Evolutionary conservation across 1,284 basidiomycete species (phyloP), one percentile per base, ranked within the genome.

Genomic region (Puccinia hordei): DNA sequence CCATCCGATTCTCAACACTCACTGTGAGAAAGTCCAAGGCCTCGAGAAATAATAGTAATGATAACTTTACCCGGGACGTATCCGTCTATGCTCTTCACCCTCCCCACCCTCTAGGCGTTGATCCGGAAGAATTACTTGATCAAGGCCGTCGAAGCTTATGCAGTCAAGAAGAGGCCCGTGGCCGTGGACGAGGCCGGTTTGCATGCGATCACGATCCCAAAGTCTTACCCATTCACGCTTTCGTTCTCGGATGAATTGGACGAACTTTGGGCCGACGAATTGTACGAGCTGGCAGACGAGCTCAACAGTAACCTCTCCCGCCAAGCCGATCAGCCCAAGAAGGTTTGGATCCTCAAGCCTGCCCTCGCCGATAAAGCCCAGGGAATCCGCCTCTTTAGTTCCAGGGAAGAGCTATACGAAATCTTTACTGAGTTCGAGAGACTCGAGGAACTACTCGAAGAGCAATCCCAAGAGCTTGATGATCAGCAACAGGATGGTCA

Each of bases 281-380:
- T 99, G 35, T 99, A 92, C 88, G 95, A 98, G 78, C 89, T 99
- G 13, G 90, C 89, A 2, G 87, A 89, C 77, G 87, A 88, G 38
- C 88, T 98, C 46, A 88, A 90, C 38, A 85, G 85, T 53, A 65
- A 72, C 1, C 86, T 86, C 65, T 85, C 86, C 33, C 82, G 80
- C 4, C 83, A 81, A 46, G 82, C 82, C 10, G 83, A 82, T 0
- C 85, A 85, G 10, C 83, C 84, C 30, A 83, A 86, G 9, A 90
- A 94, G 69, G 87, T 95, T 94, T 98, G 91, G 89, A 95, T 98
- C 80, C 86, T 99, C 75, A 99, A 99, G 87, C 95, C 97, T 53
- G 94, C 94, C 15, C 97, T 99, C 92, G 92, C 95, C 0, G 96
- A 99, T 87, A 89, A 94, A 76, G 97, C 94, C 4, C 93, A 94